Evolutionary conservation across 2,329 filamentous ascomycete species (phyloP).

Genomic region (Elsinoe necatrix): DNA sequence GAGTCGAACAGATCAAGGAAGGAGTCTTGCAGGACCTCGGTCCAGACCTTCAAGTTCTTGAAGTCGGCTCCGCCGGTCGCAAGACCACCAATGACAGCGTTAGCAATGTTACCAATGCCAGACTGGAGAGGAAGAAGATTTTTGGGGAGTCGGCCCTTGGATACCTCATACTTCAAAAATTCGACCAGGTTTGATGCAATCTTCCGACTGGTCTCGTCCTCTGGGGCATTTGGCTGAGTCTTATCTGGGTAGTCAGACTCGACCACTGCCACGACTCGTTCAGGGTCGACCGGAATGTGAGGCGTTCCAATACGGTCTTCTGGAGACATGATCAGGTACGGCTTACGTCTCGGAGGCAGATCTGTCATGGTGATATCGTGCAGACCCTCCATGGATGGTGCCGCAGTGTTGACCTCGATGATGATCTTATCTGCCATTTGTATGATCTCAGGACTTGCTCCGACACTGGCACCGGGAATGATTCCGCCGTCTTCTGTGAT

Average conservation of each 20-base stretch:
- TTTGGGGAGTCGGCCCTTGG: constrained; percentile 64
- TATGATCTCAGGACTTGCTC: constrained; percentile 74
- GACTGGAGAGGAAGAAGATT: constrained; percentile 76
- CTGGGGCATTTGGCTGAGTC: constrained; percentile 64
- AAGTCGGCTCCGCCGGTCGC: constrained; percentile 66
- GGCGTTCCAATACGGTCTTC: constrained; percentile 80
- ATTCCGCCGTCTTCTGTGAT: constrained; percentile 86
- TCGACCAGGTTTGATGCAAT: constrained; percentile 79
- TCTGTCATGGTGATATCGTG: constrained; percentile 91
- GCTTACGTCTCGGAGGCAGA: constrained; percentile 69
- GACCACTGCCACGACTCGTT: constrained; percentile 75
- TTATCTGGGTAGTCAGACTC: constrained; percentile 77
- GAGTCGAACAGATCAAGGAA: constrained; percentile 90
- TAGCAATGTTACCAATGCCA: constrained; percentile 88
- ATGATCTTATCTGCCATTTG: constrained; percentile 93
- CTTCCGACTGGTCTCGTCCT: constrained; percentile 61
- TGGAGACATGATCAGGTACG: constrained; percentile 74
- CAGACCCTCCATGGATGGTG: constrained; percentile 76
- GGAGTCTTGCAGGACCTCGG: constrained; percentile 84
- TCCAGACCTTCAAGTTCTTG: constrained; percentile 84
- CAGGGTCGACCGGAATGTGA: constrained; percentile 74
- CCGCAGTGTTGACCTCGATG: constrained; percentile 82
- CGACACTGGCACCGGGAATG: constrained; percentile 76
- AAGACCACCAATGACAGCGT: constrained; percentile 79
- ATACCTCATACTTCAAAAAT: constrained; percentile 77